Evolutionary conservation across 2,329 filamentous ascomycete genomes (phyloP).

Genomic region (Dothideomycetidae sp.): DNA sequence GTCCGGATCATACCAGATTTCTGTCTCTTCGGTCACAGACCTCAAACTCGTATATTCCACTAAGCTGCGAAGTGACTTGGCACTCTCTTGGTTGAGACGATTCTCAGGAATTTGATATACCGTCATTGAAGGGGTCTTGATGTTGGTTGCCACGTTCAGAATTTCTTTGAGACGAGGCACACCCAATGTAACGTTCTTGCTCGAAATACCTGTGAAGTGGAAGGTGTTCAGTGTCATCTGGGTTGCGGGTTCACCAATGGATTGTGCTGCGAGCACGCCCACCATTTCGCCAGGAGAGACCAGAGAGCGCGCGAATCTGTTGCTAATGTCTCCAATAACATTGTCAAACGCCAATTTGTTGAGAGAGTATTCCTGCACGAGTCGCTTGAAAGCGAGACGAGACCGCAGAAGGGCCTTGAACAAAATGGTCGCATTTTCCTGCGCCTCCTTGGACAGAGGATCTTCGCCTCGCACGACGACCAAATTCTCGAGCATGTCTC

Average conservation of each 20-base stretch:
- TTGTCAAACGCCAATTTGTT: slow-evolving; percentile 89
- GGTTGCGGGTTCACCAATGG: slow-evolving; percentile 94
- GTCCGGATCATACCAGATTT: slow-evolving; percentile 95
- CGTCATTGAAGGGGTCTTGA: slow-evolving; percentile 96
- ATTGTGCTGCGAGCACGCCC: slow-evolving; percentile 91
- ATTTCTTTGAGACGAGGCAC: slow-evolving; percentile 99
- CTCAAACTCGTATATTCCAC: slow-evolving; percentile 92
- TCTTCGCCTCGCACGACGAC: slow-evolving; percentile 79
- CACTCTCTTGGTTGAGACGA: slow-evolving; percentile 55
- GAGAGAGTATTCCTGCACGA: slow-evolving; percentile 72
- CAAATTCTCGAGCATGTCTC: slow-evolving; percentile 59
- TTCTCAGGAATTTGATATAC: slow-evolving; percentile 60
- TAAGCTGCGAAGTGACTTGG: slow-evolving; percentile 71
- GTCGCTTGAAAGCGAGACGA: slow-evolving; percentile 78
- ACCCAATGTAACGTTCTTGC: slow-evolving; percentile 98
- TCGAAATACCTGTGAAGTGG: slow-evolving; percentile 99
- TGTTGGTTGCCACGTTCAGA: slow-evolving; percentile 91
- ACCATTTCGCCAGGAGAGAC: slow-evolving; percentile 97
- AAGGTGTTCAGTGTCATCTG: slow-evolving; percentile 99
- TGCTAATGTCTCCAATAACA: slow-evolving; percentile 79
- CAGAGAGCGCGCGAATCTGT: slow-evolving; percentile 68
- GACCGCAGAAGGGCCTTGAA: slow-evolving; percentile 89
- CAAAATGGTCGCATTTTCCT: slow-evolving; percentile 73
- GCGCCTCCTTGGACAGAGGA: slow-evolving; percentile 67
- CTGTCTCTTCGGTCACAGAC: slow-evolving; percentile 78